phyloP scores from a whole-genome alignment of 2,329 filamentous ascomycete species.

The Trichophaea hybrida region DNA sequence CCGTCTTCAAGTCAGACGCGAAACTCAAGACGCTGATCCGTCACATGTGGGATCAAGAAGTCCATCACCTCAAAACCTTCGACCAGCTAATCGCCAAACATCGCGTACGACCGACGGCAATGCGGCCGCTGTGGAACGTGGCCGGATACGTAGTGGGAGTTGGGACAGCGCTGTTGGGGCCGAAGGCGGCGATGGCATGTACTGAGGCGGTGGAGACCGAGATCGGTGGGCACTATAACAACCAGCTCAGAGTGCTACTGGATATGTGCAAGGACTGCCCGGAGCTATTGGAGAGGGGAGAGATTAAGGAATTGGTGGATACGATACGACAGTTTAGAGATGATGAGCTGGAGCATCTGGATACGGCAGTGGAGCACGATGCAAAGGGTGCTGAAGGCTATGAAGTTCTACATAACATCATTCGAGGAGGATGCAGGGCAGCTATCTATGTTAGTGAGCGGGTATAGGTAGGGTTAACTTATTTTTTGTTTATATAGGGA shows the following conservation, averaged over 20 bases:
- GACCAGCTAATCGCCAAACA: slow-evolving; percentile 70
- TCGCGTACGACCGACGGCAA: slow-evolving; percentile 76
- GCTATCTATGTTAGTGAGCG: slow-evolving; percentile 66
- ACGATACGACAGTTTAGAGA: slow-evolving; percentile 76
- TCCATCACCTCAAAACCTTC: slow-evolving; percentile 71
- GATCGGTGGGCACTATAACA: slow-evolving; percentile 91
- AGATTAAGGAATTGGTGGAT: slow-evolving; percentile 56
- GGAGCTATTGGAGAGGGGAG: slow-evolving; percentile 53
- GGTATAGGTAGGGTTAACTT: slow-evolving; percentile 22
- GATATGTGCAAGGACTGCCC: slow-evolving; percentile 62
- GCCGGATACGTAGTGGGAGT: slow-evolving; percentile 73
- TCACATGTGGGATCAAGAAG: slow-evolving; percentile 98
- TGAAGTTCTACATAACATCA: slow-evolving; percentile 72
- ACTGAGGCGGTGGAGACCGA: slow-evolving; percentile 97
- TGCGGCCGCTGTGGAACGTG: slow-evolving; percentile 79
- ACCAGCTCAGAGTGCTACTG: slow-evolving; percentile 67
- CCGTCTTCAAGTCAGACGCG: slow-evolving; percentile 66
- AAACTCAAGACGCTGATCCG: slow-evolving; percentile 82
- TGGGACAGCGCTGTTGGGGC: slow-evolving; percentile 74
- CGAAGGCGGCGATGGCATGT: slow-evolving; percentile 95
- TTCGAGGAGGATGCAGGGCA: slow-evolving; percentile 75
- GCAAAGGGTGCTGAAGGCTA: slow-evolving; percentile 81
- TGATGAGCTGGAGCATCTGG: slow-evolving; percentile 91
- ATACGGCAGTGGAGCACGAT: slow-evolving; percentile 88
- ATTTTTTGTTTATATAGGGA: neutral